These are phyloP conservation scores for Tanacetum coccineum DNA, from an alignment of 129 eudicot genomes.

Conservation along the genomic window DNA sequence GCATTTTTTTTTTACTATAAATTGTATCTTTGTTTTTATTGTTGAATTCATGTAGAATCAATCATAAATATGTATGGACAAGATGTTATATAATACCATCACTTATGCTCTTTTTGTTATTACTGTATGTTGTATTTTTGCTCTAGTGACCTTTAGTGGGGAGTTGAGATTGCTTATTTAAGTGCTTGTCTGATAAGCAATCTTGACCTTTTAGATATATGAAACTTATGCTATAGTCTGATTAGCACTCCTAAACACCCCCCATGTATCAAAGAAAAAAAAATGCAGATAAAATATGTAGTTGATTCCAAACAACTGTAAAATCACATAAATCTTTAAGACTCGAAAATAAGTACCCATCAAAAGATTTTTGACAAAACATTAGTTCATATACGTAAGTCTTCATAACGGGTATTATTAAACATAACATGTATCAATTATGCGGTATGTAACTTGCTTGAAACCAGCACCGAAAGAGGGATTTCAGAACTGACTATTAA, in stretches of 20 bases:
- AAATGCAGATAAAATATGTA: no score
- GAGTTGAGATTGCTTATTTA: neutral
- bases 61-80: slow-evolving; percentile 29
- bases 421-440: slow-evolving; percentile 18
- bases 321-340: no score
- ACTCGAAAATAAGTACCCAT: slow-evolving; percentile 11
- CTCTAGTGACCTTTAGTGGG: no score
- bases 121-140: no score
- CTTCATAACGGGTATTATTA: neutral
- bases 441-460: slow-evolving; percentile 42
- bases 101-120: slow-evolving; percentile 22
- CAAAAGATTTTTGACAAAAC: slow-evolving; percentile 19
- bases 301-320: no score
- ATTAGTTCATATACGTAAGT: slow-evolving; percentile 5
- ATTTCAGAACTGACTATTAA: slow-evolving; percentile 43
- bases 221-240: neutral
- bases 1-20: slow-evolving; percentile 2
- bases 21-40: slow-evolving; percentile 29
- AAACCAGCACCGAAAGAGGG: slow-evolving; percentile 43
- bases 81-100: slow-evolving; percentile 33
- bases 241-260: no score
- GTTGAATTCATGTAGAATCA: slow-evolving; percentile 43
- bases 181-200: neutral
- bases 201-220: no score
- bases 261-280: no score